Base-by-base conservation (phyloP, 805 yeast genomes). In the Candida germanica region DNA sequence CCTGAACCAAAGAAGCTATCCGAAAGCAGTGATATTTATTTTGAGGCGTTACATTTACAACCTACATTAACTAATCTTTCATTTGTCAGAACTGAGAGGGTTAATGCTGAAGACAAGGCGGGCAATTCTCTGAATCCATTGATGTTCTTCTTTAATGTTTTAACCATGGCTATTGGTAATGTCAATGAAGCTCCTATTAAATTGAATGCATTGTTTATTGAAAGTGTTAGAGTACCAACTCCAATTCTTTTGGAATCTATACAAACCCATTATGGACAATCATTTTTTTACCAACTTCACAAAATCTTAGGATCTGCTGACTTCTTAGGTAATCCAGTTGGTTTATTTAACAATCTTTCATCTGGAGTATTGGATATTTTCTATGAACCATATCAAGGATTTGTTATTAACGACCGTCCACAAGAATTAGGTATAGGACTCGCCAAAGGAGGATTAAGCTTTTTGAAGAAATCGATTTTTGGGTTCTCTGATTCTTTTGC, bases 301-400 rank as follows among this genome's bases (percentile, higher is more conserved):
- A 88, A 87, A 57, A 80, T 93, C 29, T 66, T 94, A 22, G 99
- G 99, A 0, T 87, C 96, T 13, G 98, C 98, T 0, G 98, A 94
- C 60, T 78, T 93, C 47, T 64, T 93, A 33, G 99, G 98, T 15
- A 93, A 94, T 48, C 99, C 99, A 0, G 98, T 94, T 19, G 98
- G 98, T 1, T 66, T 93, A 43, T 93, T 93, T 66, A 93, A 87
- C 56, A 89, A 88, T 48, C 69, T 93, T 39, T 81, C 95, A 39
- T 87, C 97, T 0, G 99, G 99, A 35, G 93, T 93, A 8, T 75
- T 88, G 77, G 99, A 93, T 58, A 83, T 93, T 13, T 93, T 93
- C 58, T 93, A 93, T 55, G 98, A 91, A 54, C 99, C 99, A 3
- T 93, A 91, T 52, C 93, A 88, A 54, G 99, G 99, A 0, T 86